Conservation (phyloP, 108 stramenopile species). For the Cyclotella baltica region DNA sequence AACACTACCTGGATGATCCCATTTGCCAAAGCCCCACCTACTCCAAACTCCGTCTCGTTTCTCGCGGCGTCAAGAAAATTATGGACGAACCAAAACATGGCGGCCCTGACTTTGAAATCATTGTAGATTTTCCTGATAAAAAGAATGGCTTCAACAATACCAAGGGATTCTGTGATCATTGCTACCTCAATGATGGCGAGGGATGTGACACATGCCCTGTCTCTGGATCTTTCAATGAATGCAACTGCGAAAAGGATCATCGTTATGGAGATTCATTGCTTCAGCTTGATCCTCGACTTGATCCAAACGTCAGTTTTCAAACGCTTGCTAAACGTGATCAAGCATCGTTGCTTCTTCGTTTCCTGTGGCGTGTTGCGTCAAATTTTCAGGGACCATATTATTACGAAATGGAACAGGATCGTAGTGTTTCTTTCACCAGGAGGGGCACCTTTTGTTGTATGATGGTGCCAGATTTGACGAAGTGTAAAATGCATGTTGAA, state of each 20-base stretch:
- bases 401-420: not conserved
- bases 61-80: slow-evolving; percentile 9
- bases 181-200: not conserved
- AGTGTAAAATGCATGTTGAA: not conserved
- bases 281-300: slow-evolving; percentile 18
- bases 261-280: slow-evolving; percentile 10
- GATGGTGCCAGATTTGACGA: not conserved
- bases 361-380: not conserved
- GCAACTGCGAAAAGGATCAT: slow-evolving; percentile 12
- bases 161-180: slow-evolving; percentile 26
- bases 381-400: slow-evolving; percentile 17
- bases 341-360: slow-evolving; percentile 7
- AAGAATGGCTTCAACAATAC: slow-evolving; percentile 25
- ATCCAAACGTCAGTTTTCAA: not conserved
- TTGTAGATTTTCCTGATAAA: slow-evolving; percentile 12
- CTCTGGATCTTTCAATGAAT: not conserved
- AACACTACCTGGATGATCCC: not conserved
- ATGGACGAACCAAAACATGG: slow-evolving; percentile 15
- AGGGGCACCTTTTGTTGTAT: too few relatives aligned
- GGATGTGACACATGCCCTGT: not conserved
- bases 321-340: slow-evolving; percentile 1
- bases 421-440: too few relatives aligned
- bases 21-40: not conserved
- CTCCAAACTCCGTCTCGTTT: slow-evolving; percentile 31
- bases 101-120: slow-evolving; percentile 16